Evolutionary conservation across 768 basidiomycete species (phyloP).

Genomic region (Clavulina sp.): DNA sequence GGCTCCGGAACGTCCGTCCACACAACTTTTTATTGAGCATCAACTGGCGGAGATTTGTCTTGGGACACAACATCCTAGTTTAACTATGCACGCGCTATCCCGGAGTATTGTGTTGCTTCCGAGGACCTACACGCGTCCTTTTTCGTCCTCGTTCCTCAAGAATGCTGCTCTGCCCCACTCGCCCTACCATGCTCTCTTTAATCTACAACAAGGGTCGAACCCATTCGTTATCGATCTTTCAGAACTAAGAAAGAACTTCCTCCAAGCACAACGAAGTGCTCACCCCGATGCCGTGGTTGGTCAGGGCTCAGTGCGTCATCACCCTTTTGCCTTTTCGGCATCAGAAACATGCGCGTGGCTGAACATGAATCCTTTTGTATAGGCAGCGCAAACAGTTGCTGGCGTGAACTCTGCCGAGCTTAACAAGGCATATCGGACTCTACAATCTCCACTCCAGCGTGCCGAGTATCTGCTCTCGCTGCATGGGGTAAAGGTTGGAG

Average conservation of each 20-base stretch:
- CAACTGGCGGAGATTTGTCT: too few species aligned
- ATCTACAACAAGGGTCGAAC: constrained; percentile 27
- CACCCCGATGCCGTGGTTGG: constrained; percentile 81
- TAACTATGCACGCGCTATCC: too few species aligned
- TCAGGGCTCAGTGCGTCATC: constrained; percentile 34
- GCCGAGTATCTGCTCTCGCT: constrained; percentile 63
- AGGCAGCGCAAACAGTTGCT: constrained; percentile 44
- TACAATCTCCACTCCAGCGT: constrained; percentile 54
- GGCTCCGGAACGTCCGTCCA: too few species aligned
- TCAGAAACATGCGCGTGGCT: not conserved
- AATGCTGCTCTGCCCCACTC: too few species aligned
- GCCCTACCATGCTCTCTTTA: constrained; percentile 4
- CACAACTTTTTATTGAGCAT: too few species aligned
- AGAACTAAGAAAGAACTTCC: constrained; percentile 45
- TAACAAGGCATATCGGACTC: constrained; percentile 66
- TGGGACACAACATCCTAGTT: too few species aligned
- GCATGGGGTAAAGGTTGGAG: constrained; percentile 40
- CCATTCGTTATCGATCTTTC: constrained; percentile 51
- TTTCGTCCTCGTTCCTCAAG: too few species aligned
- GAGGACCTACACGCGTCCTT: too few species aligned
- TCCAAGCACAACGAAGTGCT: constrained; percentile 52
- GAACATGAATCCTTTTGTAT: constrained; percentile 5
- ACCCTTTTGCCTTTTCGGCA: constrained; percentile 5
- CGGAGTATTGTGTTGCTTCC: too few species aligned
- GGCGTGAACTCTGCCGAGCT: constrained; percentile 52